A percentile compares a stretch with the other conserved stretches of the same genome.
Evolutionary conservation across 208 protist species (phyloP).

Genomic region (Herpetomonas tarakana): DNA sequence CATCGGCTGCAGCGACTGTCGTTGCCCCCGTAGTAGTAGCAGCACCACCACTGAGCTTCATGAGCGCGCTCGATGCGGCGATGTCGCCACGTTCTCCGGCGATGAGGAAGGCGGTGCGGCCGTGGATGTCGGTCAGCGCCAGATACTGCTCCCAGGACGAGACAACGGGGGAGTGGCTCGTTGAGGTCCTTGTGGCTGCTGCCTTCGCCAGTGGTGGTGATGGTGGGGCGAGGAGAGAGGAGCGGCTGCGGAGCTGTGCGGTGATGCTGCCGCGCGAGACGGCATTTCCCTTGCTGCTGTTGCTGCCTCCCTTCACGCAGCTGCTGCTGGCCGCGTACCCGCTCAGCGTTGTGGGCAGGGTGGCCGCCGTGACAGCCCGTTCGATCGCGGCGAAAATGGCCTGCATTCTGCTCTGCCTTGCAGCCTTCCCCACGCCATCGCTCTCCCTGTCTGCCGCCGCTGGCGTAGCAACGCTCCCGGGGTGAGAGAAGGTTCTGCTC

Average conservation of each 20-base stretch:
- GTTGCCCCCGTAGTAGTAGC: no score
- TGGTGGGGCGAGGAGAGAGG: not conserved
- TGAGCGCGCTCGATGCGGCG: slow-evolving; percentile 11
- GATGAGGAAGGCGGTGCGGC: slow-evolving; percentile 22
- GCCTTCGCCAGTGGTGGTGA: not conserved
- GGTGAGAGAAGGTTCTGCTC: no score
- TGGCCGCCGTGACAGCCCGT: not conserved
- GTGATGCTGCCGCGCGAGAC: not conserved
- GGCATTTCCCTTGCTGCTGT: not conserved
- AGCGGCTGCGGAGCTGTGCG: not conserved
- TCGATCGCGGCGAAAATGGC: slow-evolving; percentile 5
- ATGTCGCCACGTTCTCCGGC: slow-evolving; percentile 22
- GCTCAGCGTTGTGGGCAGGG: not conserved
- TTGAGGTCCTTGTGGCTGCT: not conserved
- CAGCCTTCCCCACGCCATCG: slow-evolving; percentile 3
- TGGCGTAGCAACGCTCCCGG: not conserved
- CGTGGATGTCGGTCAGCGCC: slow-evolving; percentile 19
- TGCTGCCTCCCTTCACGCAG: not conserved
- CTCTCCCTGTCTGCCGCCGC: not conserved
- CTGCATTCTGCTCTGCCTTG: slow-evolving; percentile 2
- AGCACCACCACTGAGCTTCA: no score
- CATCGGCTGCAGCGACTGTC: no score
- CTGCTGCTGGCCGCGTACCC: not conserved
- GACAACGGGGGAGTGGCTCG: not conserved
- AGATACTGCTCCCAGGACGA: slow-evolving; percentile 9